Base-by-base conservation (phyloP, 169 alveolate genomes). In the Eimeria sp. region DNA sequence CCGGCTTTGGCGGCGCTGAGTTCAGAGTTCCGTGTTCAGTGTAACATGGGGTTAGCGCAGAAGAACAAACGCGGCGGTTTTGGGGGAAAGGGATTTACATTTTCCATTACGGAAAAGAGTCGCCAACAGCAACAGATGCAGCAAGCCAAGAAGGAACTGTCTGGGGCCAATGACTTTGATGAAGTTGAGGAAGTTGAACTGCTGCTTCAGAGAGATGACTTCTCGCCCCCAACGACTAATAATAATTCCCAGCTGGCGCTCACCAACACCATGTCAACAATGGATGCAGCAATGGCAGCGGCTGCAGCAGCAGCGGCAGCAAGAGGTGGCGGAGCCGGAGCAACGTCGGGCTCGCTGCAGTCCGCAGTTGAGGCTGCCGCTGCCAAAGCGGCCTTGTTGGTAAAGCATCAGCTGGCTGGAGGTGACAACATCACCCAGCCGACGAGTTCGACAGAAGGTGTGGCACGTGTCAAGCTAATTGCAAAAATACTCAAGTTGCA, bases 61-160 rank as follows among this genome's bases (percentile, higher is more conserved):
- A 96, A 94, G 99, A 99, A 61, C 98, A 98, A 95, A 96, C 98
- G 49, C 97, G 98, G 98, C 82, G 99, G 99, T 4, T 98, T 98
- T 95, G 98, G 98, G 27, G 99, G 99, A 34, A 97, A 98, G 65
- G 99, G 99, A 27, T 99, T 97, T 97, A 98, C 99, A 90, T 99
- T 99, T 95, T 98, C 98, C 47, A 98, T 98, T 25, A 97, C 99
- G 73, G 99, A 99, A 97, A 98, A 97, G 95, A 98, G 98, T 6
- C 97, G 99, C 58, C 98, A 97, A 57, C 98, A 98, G 95, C 98
- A 98, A 72, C 98, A 97, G 65, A 96, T 99, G 84, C 98, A 98
- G 34, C 97, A 97, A 49, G 98, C 98, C 45, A 98, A 98, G 94
- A 98, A 97, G 84, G 99, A 97, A 73, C 88, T 98, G 20, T 99